phyloP scores from a whole-genome alignment of 2,329 filamentous ascomycete genomes.

The Claviceps lovelessii region DNA sequence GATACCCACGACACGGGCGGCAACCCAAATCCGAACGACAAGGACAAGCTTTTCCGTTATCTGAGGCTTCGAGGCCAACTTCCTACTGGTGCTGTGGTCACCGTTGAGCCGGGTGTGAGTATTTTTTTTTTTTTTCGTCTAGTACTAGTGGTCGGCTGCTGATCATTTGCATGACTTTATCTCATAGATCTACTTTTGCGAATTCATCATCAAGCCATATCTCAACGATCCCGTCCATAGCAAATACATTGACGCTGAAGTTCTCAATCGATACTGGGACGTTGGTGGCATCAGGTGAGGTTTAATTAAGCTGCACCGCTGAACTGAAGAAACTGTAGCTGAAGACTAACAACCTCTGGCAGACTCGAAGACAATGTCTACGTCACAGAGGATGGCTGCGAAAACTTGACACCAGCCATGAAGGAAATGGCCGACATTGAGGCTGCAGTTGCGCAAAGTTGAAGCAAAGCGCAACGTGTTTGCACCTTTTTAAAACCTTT shows the following conservation, averaged over 20 bases:
- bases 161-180: not conserved
- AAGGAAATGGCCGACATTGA: constrained; percentile 54
- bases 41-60: constrained; percentile 76
- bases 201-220: constrained; percentile 74
- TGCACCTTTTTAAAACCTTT: not conserved
- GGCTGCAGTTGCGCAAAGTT: constrained; percentile 9
- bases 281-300: constrained; percentile 58
- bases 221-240: constrained; percentile 56
- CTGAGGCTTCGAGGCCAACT: constrained; percentile 63
- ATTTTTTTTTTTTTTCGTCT: not conserved
- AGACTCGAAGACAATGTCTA: constrained; percentile 58
- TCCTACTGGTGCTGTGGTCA: constrained; percentile 71
- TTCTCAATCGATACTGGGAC: constrained; percentile 68
- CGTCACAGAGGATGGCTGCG: constrained; percentile 52
- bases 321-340: not conserved
- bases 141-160: not conserved
- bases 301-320: not conserved
- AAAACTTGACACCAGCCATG: constrained; percentile 58
- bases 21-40: constrained; percentile 62
- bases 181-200: constrained; percentile 68
- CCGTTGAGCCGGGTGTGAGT: constrained; percentile 80
- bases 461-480: not conserved
- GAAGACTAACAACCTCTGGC: not conserved
- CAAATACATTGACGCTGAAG: constrained; percentile 60
- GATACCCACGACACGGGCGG: constrained; percentile 83